Conservation (phyloP, 2,329 filamentous ascomycete species). For the Pseudogymnoascus sp. region DNA sequence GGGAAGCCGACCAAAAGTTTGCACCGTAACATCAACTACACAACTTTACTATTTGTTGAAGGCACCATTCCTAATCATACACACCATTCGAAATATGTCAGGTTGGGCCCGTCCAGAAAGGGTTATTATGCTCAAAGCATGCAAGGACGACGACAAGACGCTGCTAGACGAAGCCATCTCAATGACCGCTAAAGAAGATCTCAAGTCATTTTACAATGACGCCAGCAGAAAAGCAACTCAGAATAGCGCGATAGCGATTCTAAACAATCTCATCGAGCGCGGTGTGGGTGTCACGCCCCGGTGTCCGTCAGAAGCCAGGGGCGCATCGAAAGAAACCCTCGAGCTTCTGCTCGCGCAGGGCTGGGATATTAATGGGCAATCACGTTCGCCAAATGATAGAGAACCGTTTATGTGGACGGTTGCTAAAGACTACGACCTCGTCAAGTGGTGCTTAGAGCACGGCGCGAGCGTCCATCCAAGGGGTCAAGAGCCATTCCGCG, state of each 20-base stretch:
- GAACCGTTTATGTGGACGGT: conserved; percentile 10
- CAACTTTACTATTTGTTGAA: no score
- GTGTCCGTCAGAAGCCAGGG: not conserved
- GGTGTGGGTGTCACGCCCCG: not conserved
- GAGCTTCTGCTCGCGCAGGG: conserved; percentile 11
- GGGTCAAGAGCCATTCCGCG: not conserved
- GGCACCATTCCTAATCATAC: no score
- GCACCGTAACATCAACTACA: no score
- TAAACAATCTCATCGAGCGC: conserved; percentile 7
- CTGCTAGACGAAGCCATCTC: not conserved
- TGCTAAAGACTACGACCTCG: not conserved
- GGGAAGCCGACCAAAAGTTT: no score
- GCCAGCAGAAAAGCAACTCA: not conserved
- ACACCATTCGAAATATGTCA: no score
- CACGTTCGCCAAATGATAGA: not conserved
- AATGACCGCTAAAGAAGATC: not conserved
- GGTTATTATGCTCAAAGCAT: no score
- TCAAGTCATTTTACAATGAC: not conserved
- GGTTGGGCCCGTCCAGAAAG: no score
- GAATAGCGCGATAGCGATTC: conserved; percentile 4
- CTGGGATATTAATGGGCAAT: conserved; percentile 10
- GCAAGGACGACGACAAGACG: conserved; percentile 9
- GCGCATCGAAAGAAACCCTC: conserved; percentile 8
- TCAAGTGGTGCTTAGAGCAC: conserved; percentile 10
- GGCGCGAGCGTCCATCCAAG: conserved; percentile 7